phyloP scores from a whole-genome alignment of 2,329 filamentous ascomycete genomes.

The Alternaria panax region DNA sequence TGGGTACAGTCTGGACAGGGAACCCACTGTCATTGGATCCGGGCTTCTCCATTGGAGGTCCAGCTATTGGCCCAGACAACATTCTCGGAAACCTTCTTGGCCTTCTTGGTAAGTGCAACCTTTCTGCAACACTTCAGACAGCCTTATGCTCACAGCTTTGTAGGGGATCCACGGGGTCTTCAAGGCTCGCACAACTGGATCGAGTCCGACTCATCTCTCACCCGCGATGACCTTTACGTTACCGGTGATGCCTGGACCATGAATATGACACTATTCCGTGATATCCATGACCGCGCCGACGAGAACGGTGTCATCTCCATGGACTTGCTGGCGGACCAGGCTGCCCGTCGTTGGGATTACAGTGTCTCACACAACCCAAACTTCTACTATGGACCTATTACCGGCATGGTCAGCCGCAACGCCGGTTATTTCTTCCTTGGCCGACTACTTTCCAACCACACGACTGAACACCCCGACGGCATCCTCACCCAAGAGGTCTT shows the following conservation, averaged over 20 bases:
- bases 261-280: conserved; percentile 55
- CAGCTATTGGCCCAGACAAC: conserved; percentile 43
- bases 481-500: conserved; percentile 43
- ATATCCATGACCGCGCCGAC: conserved; percentile 50
- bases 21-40: conserved; percentile 60
- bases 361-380: conserved; percentile 60
- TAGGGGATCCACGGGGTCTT: conserved; percentile 52
- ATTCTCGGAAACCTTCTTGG: conserved; percentile 54
- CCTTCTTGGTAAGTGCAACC: conserved; percentile 50
- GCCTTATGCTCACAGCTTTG: conserved; percentile 28
- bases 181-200: conserved; percentile 57
- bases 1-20: conserved; percentile 59
- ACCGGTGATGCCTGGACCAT: conserved; percentile 50
- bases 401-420: conserved; percentile 59
- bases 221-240: conserved; percentile 54
- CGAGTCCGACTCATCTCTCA: conserved; percentile 51
- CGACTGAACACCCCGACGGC: conserved; percentile 21
- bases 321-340: conserved; percentile 33
- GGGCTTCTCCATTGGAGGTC: conserved; percentile 60
- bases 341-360: conserved; percentile 55
- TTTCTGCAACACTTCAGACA: conserved; percentile 16
- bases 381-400: conserved; percentile 63
- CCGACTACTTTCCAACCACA: conserved; percentile 46
- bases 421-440: conserved; percentile 47
- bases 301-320: conserved; percentile 24